A percentile compares a stretch with the other conserved stretches of the same genome.
These are phyloP conservation scores for Anthracocystis setariae DNA, from an alignment of 1,284 basidiomycete genomes.

Conservation along the genomic window DNA sequence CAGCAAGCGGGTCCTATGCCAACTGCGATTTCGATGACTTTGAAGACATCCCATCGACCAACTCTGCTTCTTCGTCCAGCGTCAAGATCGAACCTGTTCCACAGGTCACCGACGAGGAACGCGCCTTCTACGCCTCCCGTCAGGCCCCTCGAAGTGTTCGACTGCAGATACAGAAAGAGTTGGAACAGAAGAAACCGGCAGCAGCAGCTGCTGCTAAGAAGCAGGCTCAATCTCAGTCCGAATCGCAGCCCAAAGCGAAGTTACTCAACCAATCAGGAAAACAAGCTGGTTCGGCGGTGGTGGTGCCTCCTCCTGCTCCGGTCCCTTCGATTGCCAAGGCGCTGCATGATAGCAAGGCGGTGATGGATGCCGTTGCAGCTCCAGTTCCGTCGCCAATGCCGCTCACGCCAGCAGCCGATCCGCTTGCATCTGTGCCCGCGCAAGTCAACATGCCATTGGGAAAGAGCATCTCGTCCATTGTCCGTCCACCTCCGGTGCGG, in stretches of 20 bases:
- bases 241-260: slow-evolving; percentile 14
- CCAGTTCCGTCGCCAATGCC: slow-evolving; percentile 14
- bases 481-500: slow-evolving; percentile 53
- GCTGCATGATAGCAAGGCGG: slow-evolving; percentile 42
- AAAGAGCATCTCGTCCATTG: slow-evolving; percentile 47
- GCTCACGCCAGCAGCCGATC: slow-evolving; percentile 18
- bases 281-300: slow-evolving; percentile 28
- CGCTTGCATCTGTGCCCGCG: slow-evolving; percentile 11
- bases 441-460: slow-evolving; percentile 28
- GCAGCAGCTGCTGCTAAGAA: slow-evolving; percentile 2
- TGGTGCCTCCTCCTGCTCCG: slow-evolving; percentile 26
- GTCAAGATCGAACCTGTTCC: slow-evolving; percentile 42
- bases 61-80: slow-evolving; percentile 20
- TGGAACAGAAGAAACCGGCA: slow-evolving; percentile 36
- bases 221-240: too few relatives aligned
- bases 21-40: slow-evolving; percentile 56
- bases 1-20: slow-evolving; percentile 50
- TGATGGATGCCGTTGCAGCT: slow-evolving; percentile 17
- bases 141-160: slow-evolving; percentile 52
- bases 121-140: slow-evolving; percentile 45
- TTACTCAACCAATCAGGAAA: slow-evolving; percentile 32
- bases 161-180: slow-evolving; percentile 36
- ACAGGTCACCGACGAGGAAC: slow-evolving; percentile 50
- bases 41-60: slow-evolving; percentile 14
- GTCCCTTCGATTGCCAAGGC: slow-evolving; percentile 23